A percentile compares a stretch with the other conserved stretches of the same genome.
phyloP scores from a whole-genome alignment of 1,284 basidiomycete genomes.

The Trichosporon faecale region DNA sequence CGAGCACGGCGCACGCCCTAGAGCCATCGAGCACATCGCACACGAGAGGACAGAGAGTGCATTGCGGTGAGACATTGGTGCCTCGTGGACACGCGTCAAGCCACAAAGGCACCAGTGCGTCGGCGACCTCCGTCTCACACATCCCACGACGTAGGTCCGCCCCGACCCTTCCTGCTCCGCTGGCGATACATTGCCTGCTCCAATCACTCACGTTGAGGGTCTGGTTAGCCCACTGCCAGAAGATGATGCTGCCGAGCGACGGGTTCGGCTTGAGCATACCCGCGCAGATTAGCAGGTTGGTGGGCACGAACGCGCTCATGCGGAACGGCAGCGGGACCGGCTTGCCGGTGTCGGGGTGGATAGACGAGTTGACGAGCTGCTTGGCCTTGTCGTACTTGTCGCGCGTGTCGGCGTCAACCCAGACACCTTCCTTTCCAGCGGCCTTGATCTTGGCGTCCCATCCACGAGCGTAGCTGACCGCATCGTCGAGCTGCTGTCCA shows the following conservation, averaged over 20 bases:
- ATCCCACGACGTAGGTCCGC: no score
- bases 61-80: not conserved
- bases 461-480: slow-evolving; percentile 35
- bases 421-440: slow-evolving; percentile 41
- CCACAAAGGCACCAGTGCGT: not conserved
- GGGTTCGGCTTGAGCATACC: slow-evolving; percentile 56
- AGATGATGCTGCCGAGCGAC: slow-evolving; percentile 51
- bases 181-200: not conserved
- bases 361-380: slow-evolving; percentile 54
- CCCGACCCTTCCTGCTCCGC: no score
- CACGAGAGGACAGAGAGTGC: not conserved
- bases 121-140: not conserved
- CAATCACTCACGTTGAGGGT: slow-evolving; percentile 50
- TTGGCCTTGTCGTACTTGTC: slow-evolving; percentile 51
- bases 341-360: slow-evolving; percentile 56
- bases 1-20: not conserved
- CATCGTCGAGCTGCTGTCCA: slow-evolving; percentile 44
- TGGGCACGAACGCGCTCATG: slow-evolving; percentile 58
- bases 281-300: slow-evolving; percentile 53
- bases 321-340: slow-evolving; percentile 57
- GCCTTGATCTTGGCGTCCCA: slow-evolving; percentile 45
- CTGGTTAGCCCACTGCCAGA: slow-evolving; percentile 60
- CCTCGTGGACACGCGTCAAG: not conserved
- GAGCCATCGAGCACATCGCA: no score
- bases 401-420: slow-evolving; percentile 42